Percentiles rank a stretch among this genome's conserved stretches.
phyloP scores from a whole-genome alignment of 169 alveolate species.

The Babesia bovis region DNA sequence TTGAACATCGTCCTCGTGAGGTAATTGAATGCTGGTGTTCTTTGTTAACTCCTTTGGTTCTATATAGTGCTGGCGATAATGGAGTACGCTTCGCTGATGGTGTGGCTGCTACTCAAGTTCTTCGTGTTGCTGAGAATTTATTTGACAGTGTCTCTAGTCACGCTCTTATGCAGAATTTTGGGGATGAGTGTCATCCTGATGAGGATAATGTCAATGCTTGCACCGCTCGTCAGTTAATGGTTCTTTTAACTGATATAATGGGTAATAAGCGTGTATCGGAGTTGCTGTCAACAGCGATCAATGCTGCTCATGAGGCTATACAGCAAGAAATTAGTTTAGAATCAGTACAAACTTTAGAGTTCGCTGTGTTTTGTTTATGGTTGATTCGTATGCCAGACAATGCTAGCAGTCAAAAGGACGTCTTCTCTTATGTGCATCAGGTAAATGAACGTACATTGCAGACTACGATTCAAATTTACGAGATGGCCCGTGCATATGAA shows the following conservation, averaged over 20 bases:
- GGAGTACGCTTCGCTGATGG: background rate
- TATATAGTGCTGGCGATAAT: background rate
- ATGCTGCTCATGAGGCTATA: background rate
- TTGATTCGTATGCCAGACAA: background rate
- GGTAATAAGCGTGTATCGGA: background rate
- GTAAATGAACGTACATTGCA: conserved; percentile 24
- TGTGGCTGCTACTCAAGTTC: background rate
- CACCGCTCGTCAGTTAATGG: conserved; percentile 29
- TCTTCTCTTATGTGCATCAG: conserved; percentile 3
- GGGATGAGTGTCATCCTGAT: conserved; percentile 35
- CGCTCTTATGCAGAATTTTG: conserved; percentile 34
- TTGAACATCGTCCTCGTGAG: background rate
- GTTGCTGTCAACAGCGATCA: background rate
- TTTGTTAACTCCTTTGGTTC: conserved; percentile 9
- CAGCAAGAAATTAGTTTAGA: background rate
- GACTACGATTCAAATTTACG: background rate
- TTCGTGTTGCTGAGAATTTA: background rate
- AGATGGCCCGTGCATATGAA: background rate
- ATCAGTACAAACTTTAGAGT: conserved; percentile 16
- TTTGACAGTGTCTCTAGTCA: background rate
- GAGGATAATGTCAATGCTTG: conserved; percentile 34
- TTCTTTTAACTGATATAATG: conserved; percentile 1
- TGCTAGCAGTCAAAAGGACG: background rate
- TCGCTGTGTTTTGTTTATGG: conserved; percentile 23
- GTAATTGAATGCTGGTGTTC: conserved; percentile 24